These are phyloP conservation scores for Phlyctochytrium bullatum DNA, from an alignment of 192 early-diverging fungal species.

Conservation along the genomic window DNA sequence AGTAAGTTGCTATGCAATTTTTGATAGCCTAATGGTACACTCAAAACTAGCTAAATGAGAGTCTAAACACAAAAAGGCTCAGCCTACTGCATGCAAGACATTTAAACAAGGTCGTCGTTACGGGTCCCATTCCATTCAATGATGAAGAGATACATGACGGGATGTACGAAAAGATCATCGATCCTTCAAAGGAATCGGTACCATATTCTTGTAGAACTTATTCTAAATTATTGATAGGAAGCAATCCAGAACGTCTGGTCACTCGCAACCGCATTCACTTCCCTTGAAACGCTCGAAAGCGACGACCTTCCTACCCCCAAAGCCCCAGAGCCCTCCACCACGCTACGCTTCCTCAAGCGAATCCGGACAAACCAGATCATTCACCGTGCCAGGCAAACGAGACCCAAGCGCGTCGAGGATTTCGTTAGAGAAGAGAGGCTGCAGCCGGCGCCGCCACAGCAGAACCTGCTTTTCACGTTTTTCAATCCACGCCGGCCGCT, in stretches of 20 bases:
- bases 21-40: background rate
- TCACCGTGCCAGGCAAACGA: slow-evolving; percentile 25
- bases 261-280: background rate
- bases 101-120: slow-evolving; percentile 16
- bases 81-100: slow-evolving; percentile 16
- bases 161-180: slow-evolving; percentile 21
- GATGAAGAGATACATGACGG: slow-evolving; percentile 32
- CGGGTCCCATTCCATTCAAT: slow-evolving; percentile 36
- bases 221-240: background rate
- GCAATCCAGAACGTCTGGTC: background rate
- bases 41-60: background rate
- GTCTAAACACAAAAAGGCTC: slow-evolving; percentile 9
- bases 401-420: slow-evolving; percentile 41
- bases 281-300: background rate
- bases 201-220: too few relatives aligned
- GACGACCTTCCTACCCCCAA: background rate
- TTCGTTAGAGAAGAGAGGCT: slow-evolving; percentile 49
- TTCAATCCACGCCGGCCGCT: slow-evolving; percentile 43
- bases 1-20: slow-evolving; percentile 21
- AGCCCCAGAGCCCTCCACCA: background rate
- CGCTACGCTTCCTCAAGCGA: slow-evolving; percentile 42
- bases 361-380: slow-evolving; percentile 50
- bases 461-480: slow-evolving; percentile 24
- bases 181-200: slow-evolving; percentile 24
- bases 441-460: slow-evolving; percentile 14